A percentile compares a stretch with the other conserved stretches of the same genome.
These are phyloP conservation scores for Astrothelium subdiscretum DNA, from an alignment of 495 filamentous ascomycete genomes.

Conservation along the genomic window DNA sequence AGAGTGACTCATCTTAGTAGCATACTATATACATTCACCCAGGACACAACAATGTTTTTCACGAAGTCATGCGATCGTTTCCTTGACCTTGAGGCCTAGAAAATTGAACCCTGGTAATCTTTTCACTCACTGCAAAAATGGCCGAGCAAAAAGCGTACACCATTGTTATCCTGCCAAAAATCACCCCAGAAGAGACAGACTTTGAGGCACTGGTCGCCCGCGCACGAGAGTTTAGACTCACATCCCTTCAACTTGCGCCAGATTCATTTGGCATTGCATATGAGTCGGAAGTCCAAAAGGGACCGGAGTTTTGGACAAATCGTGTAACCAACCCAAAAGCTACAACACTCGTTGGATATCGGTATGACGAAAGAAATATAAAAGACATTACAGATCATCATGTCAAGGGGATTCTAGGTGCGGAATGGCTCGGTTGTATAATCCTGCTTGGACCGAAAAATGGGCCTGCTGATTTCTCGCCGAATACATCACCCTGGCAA, in stretches of 20 bases:
- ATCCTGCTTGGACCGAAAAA: constrained; percentile 23
- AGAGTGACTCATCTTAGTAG: neutral
- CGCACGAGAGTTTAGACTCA: constrained; percentile 23
- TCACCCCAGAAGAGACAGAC: constrained; percentile 3
- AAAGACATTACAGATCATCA: constrained; percentile 8
- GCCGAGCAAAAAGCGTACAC: constrained; percentile 23
- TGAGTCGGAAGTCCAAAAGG: constrained; percentile 33
- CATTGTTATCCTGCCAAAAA: constrained; percentile 16
- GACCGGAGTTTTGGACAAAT: constrained; percentile 30
- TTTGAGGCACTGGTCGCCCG: constrained; percentile 6
- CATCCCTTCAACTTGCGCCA: constrained; percentile 24
- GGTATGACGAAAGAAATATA: neutral
- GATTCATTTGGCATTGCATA: constrained; percentile 39
- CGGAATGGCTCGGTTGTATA: constrained; percentile 23
- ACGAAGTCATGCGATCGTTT: neutral
- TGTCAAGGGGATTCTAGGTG: constrained; percentile 12
- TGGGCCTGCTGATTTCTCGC: neutral
- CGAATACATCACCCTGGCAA: neutral
- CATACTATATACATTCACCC: neutral
- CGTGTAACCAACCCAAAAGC: constrained; percentile 36
- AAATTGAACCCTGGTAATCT: no score
- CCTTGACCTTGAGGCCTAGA: neutral
- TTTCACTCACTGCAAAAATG: neutral
- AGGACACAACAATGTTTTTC: neutral
- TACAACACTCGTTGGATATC: constrained; percentile 33